Conservation (phyloP, 2,329 filamentous ascomycete species). For the Colletotrichum liriopes region DNA sequence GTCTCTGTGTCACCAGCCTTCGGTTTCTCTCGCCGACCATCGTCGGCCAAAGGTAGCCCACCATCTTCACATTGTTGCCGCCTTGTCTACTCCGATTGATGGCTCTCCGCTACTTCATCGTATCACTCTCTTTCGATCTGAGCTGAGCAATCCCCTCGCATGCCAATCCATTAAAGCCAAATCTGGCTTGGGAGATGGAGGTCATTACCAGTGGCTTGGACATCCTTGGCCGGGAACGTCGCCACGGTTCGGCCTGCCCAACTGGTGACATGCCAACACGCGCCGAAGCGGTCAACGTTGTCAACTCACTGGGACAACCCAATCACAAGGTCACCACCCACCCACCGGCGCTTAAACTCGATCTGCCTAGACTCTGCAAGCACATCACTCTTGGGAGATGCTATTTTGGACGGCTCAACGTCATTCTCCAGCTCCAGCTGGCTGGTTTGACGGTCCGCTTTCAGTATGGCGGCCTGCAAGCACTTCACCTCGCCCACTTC, state of each 20-base stretch:
- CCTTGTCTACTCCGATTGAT: constrained; percentile 10
- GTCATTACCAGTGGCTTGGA: constrained; percentile 13
- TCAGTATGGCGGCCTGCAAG: constrained; percentile 39
- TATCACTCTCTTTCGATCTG: constrained; percentile 17
- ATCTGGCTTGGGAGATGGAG: constrained; percentile 13
- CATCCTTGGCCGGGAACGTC: constrained; percentile 22
- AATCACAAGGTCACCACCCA: constrained; percentile 2
- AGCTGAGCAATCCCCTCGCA: constrained; percentile 17
- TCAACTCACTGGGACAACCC: constrained; percentile 20
- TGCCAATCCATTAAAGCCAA: constrained; percentile 12
- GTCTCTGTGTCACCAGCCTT: constrained; percentile 31
- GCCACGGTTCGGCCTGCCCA: constrained; percentile 13
- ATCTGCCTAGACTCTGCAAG: constrained; percentile 24
- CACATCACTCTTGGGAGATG: constrained; percentile 21
- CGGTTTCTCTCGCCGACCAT: constrained; percentile 33
- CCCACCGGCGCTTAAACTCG: constrained; percentile 29
- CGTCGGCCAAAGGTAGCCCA: constrained; percentile 23
- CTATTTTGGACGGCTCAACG: constrained; percentile 32
- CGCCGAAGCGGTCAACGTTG: constrained; percentile 12
- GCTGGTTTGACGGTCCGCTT: constrained; percentile 22
- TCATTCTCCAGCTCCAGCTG: constrained; percentile 24
- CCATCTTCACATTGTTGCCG: constrained; percentile 21
- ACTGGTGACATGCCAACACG: constrained; percentile 16
- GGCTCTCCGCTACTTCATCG: constrained; percentile 4
- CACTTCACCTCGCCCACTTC: constrained; percentile 29